Evolutionary conservation across 2,329 filamentous ascomycete species (phyloP), one percentile per base, ranked within the genome.

Genomic region (Dothideomycetes sp.): DNA sequence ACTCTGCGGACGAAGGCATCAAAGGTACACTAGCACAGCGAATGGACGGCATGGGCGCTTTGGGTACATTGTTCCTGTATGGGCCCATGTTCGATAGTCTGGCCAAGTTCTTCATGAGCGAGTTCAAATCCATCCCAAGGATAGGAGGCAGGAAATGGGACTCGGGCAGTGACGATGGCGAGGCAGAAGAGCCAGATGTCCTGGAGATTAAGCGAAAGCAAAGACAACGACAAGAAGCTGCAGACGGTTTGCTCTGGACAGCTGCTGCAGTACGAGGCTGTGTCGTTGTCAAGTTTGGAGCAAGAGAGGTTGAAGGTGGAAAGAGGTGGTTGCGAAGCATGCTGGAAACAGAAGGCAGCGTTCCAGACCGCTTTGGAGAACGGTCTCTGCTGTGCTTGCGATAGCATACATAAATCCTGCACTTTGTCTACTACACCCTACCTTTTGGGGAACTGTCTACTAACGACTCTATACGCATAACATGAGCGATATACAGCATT

Each of bases 201-300:
- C 47, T 46, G 4, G 67, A 68, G 53, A 64, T 64, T 59, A 57
- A 58, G 43, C 73, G 80, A 38, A 57, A 59, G 19, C 56, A 56
- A 36, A 71, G 82, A 45, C 64, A 82, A 15, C 56, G 60, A 41
- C 66, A 69, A 54, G 83, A 91, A 58, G 70, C 63, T 46, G 55
- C 62, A 8, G 66, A 72, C 34, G 74, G 74, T 12, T 61, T 94
- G 3, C 67, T 89, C 3, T 94, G 87, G 85, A 88, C 86, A 18
- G 84, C 83, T 10, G 84, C 87, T 11, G 74, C 73, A 18, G 78
- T 93, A 23, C 73, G 87, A 39, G 82, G 85, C 4, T 94, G 89
- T 54, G 81, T 91, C 3, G 72, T 95, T 18, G 82, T 96, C 51
- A 96, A 96, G 60, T 93, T 96, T 58, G 86, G 84, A 1, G 84